phyloP scores from a whole-genome alignment of 805 yeast genomes.

The Jamesozyma spencerorum region DNA sequence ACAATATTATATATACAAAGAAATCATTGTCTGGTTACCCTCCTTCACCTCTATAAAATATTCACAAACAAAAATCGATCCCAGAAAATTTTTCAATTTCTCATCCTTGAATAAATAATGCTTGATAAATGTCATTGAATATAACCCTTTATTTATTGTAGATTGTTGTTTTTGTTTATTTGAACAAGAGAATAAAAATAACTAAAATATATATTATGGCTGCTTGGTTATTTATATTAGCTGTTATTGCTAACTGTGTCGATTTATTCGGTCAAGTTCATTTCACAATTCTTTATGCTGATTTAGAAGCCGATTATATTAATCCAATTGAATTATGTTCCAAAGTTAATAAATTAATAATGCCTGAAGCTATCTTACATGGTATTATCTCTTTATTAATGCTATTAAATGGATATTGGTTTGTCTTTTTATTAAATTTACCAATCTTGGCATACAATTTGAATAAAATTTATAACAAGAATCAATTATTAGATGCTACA shows the following conservation, averaged over 20 bases:
- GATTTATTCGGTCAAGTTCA: constrained; percentile 88
- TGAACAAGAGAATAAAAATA: too few relatives aligned
- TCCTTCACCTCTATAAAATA: too few relatives aligned
- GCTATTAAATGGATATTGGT: constrained; percentile 86
- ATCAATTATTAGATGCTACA: constrained; percentile 88
- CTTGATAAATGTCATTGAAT: too few relatives aligned
- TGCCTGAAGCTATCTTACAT: constrained; percentile 85
- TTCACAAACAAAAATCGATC: too few relatives aligned
- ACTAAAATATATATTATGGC: constrained; percentile 3
- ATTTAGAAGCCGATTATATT: constrained; percentile 91
- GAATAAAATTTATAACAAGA: constrained; percentile 68
- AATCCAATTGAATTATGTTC: constrained; percentile 95
- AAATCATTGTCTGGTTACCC: too few relatives aligned
- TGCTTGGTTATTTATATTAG: constrained; percentile 44
- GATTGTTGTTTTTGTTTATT: too few relatives aligned
- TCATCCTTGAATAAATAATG: too few relatives aligned
- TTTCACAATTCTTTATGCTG: constrained; percentile 92
- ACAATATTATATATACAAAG: too few relatives aligned
- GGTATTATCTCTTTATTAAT: constrained; percentile 60
- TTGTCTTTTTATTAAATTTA: constrained; percentile 69
- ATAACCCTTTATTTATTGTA: too few relatives aligned
- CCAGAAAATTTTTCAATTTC: too few relatives aligned
- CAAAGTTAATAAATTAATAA: constrained; percentile 76
- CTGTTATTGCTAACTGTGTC: constrained; percentile 77
- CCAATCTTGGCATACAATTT: constrained; percentile 81